These are phyloP conservation scores for Pontederia paniculata DNA, from an alignment of 176 grass and related monocot species.

Conservation along the genomic window DNA sequence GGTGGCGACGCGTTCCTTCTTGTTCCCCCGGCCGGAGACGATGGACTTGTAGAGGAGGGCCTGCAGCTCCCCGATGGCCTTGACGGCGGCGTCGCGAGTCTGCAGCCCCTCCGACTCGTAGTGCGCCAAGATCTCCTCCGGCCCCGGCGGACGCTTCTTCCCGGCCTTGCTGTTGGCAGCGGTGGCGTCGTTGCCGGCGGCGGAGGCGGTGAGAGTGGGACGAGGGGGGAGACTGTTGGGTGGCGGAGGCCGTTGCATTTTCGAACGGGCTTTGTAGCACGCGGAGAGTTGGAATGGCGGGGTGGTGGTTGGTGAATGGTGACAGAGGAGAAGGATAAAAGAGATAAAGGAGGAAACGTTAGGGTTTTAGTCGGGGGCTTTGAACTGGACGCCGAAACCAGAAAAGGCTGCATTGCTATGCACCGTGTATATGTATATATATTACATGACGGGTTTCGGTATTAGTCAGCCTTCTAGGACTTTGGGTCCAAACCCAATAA, in stretches of 20 bases:
- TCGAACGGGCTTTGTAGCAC: no score
- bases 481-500: no score
- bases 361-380: no score
- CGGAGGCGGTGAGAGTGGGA: not conserved
- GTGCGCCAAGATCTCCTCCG: slow-evolving; percentile 19
- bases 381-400: no score
- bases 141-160: not conserved
- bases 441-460: no score
- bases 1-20: slow-evolving; percentile 9
- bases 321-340: no score
- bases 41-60: slow-evolving; percentile 20
- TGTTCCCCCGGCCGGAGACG: slow-evolving; percentile 12
- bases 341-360: no score
- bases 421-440: no score
- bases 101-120: slow-evolving; percentile 17
- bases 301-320: no score
- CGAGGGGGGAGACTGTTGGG: not conserved
- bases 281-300: no score
- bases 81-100: slow-evolving; percentile 14
- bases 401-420: no score
- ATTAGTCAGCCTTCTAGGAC: no score
- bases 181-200: not conserved
- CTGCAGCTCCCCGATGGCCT: slow-evolving; percentile 20
- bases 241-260: slow-evolving; percentile 4
- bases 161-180: not conserved